phyloP scores from a whole-genome alignment of 176 grass and related monocot species.

The Musa beccarii region DNA sequence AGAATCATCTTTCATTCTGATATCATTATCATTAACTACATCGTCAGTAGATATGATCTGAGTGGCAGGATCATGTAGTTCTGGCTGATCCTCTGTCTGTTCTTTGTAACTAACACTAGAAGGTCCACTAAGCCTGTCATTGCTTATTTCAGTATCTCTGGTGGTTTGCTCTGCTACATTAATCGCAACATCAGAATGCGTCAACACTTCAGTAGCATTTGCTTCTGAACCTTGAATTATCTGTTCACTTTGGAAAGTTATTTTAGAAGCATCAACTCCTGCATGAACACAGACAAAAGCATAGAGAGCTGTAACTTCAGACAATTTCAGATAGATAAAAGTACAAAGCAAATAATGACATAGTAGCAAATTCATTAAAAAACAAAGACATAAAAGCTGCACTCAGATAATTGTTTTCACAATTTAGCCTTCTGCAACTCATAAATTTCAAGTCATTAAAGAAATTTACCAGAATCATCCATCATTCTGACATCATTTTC shows the following conservation, averaged over 20 bases:
- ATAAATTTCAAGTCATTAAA: slow-evolving; percentile 10
- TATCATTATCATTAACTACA: no score
- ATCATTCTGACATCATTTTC: not conserved
- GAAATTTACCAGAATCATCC: no score
- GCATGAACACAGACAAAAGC: not conserved
- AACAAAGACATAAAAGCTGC: no score
- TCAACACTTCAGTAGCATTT: not conserved
- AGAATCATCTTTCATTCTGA: not conserved
- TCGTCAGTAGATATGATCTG: not conserved
- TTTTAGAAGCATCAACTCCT: slow-evolving; percentile 2
- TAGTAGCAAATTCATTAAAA: no score
- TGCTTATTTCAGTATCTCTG: slow-evolving; percentile 9
- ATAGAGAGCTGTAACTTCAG: not conserved
- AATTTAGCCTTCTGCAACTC: no score
- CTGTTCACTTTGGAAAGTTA: not conserved
- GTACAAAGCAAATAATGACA: not conserved
- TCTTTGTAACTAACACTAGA: not conserved
- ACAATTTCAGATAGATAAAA: not conserved
- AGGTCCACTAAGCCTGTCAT: not conserved
- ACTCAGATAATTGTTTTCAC: no score
- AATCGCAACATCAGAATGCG: not conserved
- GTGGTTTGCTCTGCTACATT: slow-evolving; percentile 2
- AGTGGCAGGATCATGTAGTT: not conserved
- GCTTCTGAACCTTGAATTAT: not conserved
- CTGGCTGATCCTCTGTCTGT: not conserved